Base-by-base conservation (phyloP, 495 filamentous ascomycete species). In the Corynascus novoguineensis region DNA sequence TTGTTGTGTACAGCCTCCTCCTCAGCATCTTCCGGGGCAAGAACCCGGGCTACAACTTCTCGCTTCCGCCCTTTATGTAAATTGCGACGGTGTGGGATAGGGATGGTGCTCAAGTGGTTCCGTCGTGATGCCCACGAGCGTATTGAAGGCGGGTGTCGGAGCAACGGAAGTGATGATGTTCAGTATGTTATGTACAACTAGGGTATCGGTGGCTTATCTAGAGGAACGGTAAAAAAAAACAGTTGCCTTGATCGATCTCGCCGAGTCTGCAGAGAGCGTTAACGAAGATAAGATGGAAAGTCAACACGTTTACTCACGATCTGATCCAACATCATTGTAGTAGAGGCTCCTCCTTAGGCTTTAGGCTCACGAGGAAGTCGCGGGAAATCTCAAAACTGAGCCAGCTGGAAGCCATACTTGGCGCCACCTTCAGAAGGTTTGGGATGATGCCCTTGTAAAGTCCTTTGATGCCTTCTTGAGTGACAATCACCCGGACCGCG, bases 371-470 rank as follows among this genome's bases (percentile, higher is more conserved):
- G 17, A 96, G 69, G 66, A 96, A 86, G 73, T 98, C 93, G 58
- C 93, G 80, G 25, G 87, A 90, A 48, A 97, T 67, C 73, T 98
- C 93, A 68, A 92, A 98, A 75, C 92, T 97, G 24, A 96, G 81
- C 90, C 95, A 98, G 71, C 88, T 95, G 62, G 90, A 93, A 24
- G 95, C 93, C 91, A 98, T 98, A 65, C 93, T 97, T 7, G 93
- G 93, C 6, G 93, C 93, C 15, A 98, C 93, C 71, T 98, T 98
- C 41, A 97, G 79, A 5, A 97, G 78, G 65, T 98, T 98, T 3
- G 93, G 95, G 19, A 91, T 81, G 60, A 97, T 87, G 15, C 92
- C 92, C 69, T 96, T 97, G 73, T 96, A 97, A 22, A 97, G 67
- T 27, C 92, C 92, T 25, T 67, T 73, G 12, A 74, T 25, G 5